A percentile compares a stretch with the other conserved stretches of the same genome.
phyloP scores from a whole-genome alignment of 2,329 filamentous ascomycete genomes.

The Pseudogymnoascus sp. region DNA sequence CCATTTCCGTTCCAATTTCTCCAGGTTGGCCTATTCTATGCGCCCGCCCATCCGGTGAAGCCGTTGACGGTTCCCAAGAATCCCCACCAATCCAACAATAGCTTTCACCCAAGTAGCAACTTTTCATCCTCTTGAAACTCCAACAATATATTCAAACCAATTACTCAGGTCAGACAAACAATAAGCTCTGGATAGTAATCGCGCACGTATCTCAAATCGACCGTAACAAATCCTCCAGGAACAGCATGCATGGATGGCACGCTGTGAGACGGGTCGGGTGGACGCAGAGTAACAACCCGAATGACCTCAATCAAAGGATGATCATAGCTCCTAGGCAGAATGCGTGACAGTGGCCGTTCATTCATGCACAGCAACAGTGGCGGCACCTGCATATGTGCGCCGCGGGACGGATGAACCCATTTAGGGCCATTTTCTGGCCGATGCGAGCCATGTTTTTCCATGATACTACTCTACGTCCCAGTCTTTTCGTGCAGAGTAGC shows the following conservation, averaged over 20 bases:
- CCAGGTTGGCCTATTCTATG: neutral
- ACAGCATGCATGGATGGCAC: neutral
- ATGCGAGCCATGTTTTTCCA: neutral
- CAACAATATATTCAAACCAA: neutral
- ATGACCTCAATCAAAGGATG: neutral
- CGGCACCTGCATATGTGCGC: neutral
- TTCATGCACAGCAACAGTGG: neutral
- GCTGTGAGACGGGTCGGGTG: neutral
- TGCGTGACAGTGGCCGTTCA: neutral
- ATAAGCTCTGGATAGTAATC: neutral
- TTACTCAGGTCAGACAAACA: neutral
- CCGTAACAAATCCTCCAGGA: neutral
- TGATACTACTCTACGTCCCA: neutral
- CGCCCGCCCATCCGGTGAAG: neutral
- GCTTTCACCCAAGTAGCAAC: neutral
- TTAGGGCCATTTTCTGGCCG: neutral
- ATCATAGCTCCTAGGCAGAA: constrained; percentile 5
- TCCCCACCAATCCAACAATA: neutral
- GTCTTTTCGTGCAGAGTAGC: neutral
- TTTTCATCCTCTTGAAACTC: neutral
- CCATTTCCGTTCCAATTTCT: too few relatives aligned
- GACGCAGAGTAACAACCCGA: neutral
- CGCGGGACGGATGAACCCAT: neutral
- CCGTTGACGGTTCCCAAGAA: neutral
- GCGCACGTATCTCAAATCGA: neutral